Evolutionary conservation across 352 stramenopile species (phyloP).

Genomic region (Phytophthora pluvialis): DNA sequence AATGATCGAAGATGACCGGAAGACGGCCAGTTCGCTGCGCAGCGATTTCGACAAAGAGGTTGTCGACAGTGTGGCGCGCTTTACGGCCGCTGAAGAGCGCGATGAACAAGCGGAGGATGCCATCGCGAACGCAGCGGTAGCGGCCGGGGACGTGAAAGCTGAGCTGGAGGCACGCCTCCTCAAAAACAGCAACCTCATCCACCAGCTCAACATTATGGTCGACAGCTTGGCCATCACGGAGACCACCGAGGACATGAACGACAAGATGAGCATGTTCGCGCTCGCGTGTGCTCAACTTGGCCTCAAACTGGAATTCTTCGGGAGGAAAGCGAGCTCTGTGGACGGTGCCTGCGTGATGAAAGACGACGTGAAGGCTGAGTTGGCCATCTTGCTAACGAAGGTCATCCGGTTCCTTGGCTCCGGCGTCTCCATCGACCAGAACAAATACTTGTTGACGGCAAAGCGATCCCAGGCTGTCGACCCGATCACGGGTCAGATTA

Average conservation of each 20-base stretch:
- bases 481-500: constrained; percentile 40
- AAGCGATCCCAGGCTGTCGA: constrained; percentile 45
- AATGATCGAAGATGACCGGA: constrained; percentile 44
- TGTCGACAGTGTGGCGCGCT: constrained; percentile 21
- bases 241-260: constrained; percentile 59
- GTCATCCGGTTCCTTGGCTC: constrained; percentile 66
- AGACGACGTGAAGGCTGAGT: constrained; percentile 37
- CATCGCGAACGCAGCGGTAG: constrained; percentile 30
- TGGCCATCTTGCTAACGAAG: constrained; percentile 61
- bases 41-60: constrained; percentile 44
- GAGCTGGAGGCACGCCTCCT: constrained; percentile 49
- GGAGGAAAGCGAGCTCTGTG: constrained; percentile 23
- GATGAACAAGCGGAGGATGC: constrained; percentile 41
- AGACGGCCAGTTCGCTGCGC: constrained; percentile 30
- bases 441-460: constrained; percentile 58
- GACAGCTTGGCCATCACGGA: constrained; percentile 68
- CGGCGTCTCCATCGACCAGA: constrained; percentile 65
- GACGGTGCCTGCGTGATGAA: constrained; percentile 29
- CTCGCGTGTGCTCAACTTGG: constrained; percentile 51
- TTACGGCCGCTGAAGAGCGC: constrained; percentile 34
- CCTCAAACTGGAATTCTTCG: constrained; percentile 66
- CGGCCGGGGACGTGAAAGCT: constrained; percentile 36
- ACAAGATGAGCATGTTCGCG: constrained; percentile 61
- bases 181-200: constrained; percentile 66
- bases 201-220: constrained; percentile 74